Evolutionary conservation across 1,139 yeast genomes (phyloP).

Genomic region (Pneumocystis jirovecii): DNA sequence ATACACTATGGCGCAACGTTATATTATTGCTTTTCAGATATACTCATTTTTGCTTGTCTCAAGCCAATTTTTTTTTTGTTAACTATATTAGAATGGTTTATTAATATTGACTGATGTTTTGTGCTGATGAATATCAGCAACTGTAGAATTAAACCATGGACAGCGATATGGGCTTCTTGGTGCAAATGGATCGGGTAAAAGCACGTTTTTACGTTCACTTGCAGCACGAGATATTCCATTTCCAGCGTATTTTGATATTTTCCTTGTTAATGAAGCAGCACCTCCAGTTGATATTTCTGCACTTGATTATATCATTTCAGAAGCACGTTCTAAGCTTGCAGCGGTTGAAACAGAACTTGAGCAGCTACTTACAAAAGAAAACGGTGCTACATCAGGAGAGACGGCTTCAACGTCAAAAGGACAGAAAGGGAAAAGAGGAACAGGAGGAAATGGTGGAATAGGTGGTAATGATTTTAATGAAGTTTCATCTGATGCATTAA

Average conservation of each 20-base stretch:
- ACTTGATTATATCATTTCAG: slow-evolving; percentile 88
- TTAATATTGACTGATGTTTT: slow-evolving; percentile 25
- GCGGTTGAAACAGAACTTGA: slow-evolving; percentile 85
- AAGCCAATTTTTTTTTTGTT: no score
- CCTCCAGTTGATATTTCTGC: slow-evolving; percentile 86
- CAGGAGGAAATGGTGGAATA: slow-evolving; percentile 34
- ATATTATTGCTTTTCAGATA: no score
- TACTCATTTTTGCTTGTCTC: no score
- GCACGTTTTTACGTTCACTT: slow-evolving; percentile 78
- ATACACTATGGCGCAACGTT: no score
- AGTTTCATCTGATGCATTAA: neutral
- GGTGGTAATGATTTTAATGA: neutral
- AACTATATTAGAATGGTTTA: slow-evolving; percentile 70
- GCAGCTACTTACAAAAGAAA: slow-evolving; percentile 65
- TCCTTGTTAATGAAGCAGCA: slow-evolving; percentile 92
- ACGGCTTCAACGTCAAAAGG: no score
- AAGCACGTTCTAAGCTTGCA: slow-evolving; percentile 85
- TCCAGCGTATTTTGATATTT: slow-evolving; percentile 81
- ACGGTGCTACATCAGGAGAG: no score
- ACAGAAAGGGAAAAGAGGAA: no score
- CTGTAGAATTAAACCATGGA: slow-evolving; percentile 85
- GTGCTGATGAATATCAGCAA: slow-evolving; percentile 44
- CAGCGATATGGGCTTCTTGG: slow-evolving; percentile 93
- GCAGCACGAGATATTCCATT: slow-evolving; percentile 95
- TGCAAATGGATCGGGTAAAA: slow-evolving; percentile 98